Percentiles rank a stretch among this genome's conserved stretches.
phyloP scores from a whole-genome alignment of 2,329 filamentous ascomycete species.

The Botryotinia convoluta region DNA sequence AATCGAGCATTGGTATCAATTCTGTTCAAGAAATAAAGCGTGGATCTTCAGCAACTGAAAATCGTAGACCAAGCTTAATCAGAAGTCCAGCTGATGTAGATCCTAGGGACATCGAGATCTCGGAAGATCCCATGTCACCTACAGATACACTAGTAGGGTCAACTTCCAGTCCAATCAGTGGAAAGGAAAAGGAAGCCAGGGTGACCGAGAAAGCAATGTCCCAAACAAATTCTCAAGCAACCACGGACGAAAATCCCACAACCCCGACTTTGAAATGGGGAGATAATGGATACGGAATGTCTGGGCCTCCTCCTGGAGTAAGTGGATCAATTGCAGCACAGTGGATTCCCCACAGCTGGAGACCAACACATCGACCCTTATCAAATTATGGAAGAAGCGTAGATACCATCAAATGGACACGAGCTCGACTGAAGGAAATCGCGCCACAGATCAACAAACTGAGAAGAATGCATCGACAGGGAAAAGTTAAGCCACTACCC shows the following conservation, averaged over 20 bases:
- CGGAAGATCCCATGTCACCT: not conserved
- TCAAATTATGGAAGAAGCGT: conserved; percentile 40
- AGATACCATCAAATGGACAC: conserved; percentile 42
- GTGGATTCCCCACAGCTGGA: conserved; percentile 37
- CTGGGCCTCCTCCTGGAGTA: conserved; percentile 34
- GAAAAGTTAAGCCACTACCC: conserved; percentile 52
- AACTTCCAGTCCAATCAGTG: not conserved
- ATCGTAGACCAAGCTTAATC: not conserved
- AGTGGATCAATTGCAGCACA: conserved; percentile 40
- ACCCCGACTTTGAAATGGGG: conserved; percentile 11
- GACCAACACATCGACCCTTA: conserved; percentile 39
- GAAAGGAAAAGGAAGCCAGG: conserved; percentile 16
- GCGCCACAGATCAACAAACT: conserved; percentile 37
- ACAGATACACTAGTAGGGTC: not conserved
- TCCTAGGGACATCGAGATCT: not conserved
- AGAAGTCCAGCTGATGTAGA: not conserved
- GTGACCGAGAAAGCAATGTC: conserved; percentile 13
- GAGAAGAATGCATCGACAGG: conserved; percentile 40
- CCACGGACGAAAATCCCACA: not conserved
- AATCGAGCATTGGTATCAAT: conserved; percentile 20
- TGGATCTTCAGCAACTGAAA: not conserved
- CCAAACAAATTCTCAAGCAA: not conserved
- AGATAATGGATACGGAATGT: conserved; percentile 25
- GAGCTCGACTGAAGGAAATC: conserved; percentile 37
- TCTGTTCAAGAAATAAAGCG: conserved; percentile 7